Conservation (phyloP, 2,329 filamentous ascomycete species). For the Xylaria sp. region DNA sequence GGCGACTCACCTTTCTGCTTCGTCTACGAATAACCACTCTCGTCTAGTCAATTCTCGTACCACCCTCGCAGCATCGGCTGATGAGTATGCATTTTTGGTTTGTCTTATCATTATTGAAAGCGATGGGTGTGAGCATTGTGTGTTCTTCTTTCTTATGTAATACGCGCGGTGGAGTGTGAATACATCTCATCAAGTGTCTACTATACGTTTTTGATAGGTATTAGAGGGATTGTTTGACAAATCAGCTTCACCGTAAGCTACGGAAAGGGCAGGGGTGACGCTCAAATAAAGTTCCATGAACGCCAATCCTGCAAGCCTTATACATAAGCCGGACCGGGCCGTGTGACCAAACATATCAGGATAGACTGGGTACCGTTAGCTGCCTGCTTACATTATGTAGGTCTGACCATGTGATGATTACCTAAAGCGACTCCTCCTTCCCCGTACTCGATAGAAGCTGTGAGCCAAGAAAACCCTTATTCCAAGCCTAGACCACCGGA, state of each 20-base stretch:
- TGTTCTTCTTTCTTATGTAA: neutral
- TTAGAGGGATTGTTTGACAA: neutral
- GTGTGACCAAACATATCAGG: neutral
- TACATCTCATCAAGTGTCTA: neutral
- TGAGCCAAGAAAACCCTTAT: neutral
- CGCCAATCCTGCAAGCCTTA: neutral
- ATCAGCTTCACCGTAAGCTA: neutral
- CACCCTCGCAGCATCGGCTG: neutral
- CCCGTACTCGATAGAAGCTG: neutral
- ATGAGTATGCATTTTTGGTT: neutral
- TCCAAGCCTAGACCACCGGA: neutral
- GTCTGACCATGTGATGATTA: neutral
- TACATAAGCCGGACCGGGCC: neutral
- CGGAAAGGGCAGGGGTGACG: neutral
- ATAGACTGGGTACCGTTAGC: neutral
- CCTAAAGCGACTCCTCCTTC: neutral
- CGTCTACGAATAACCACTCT: conserved; percentile 50
- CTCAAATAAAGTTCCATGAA: conserved; percentile 1
- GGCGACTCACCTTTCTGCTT: conserved; percentile 56
- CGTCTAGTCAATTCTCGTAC: neutral
- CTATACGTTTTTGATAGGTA: neutral
- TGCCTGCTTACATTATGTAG: neutral
- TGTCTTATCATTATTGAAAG: neutral
- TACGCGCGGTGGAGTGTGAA: neutral
- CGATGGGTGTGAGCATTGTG: neutral